A percentile compares a stretch with the other conserved stretches of the same genome.
These are phyloP conservation scores for Cytidiella melzeri DNA, from an alignment of 768 basidiomycete species.

Conservation along the genomic window DNA sequence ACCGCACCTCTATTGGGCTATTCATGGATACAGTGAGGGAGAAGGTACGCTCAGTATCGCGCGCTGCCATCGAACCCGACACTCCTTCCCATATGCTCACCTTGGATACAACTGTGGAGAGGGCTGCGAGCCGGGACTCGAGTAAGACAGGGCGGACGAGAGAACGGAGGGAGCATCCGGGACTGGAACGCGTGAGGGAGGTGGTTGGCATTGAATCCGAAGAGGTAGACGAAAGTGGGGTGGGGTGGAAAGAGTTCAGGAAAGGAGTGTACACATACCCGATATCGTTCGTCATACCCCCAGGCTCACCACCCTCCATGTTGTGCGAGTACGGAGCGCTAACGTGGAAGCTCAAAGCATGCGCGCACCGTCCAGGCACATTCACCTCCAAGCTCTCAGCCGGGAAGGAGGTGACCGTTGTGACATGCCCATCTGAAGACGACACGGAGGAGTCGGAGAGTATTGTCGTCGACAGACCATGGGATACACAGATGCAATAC, in stretches of 20 bases:
- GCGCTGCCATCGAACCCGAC: constrained; percentile 1
- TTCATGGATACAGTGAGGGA: constrained; percentile 39
- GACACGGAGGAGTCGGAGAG: constrained; percentile 79
- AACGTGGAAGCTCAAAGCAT: constrained; percentile 73
- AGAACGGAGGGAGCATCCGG: constrained; percentile 23
- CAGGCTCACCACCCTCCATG: constrained; percentile 71
- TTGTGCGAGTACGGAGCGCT: constrained; percentile 72
- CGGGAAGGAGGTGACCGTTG: constrained; percentile 64
- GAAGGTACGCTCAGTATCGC: constrained; percentile 44
- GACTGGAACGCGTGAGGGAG: constrained; percentile 34
- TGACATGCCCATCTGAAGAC: constrained; percentile 74
- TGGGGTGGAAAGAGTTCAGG: constrained; percentile 83
- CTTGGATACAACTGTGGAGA: constrained; percentile 13
- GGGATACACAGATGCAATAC: constrained; percentile 87
- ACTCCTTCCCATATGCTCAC: constrained; percentile 9
- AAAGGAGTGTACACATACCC: constrained; percentile 95
- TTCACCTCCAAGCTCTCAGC: constrained; percentile 69
- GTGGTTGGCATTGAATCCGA: constrained; percentile 34
- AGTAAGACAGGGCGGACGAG: constrained; percentile 19
- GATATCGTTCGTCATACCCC: constrained; percentile 83
- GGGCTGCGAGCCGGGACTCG: constrained; percentile 19
- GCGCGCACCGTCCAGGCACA: constrained; percentile 77
- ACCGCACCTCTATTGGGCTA: constrained; percentile 48
- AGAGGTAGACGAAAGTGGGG: constrained; percentile 36
- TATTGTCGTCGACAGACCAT: constrained; percentile 80